Conservation (phyloP, 306 rosid species). For the Quercus rubra region DNA sequence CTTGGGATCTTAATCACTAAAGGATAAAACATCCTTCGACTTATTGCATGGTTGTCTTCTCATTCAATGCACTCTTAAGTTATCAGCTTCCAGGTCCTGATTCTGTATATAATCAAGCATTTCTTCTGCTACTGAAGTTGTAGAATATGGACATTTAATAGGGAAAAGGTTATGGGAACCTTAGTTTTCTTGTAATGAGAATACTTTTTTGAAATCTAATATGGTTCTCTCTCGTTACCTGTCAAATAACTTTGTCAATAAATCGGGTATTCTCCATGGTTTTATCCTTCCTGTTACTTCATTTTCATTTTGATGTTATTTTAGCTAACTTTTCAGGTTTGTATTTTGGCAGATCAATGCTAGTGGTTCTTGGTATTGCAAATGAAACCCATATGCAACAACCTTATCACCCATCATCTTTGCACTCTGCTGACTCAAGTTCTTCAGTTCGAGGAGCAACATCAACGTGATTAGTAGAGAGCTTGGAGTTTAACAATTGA, state of each 20-base stretch:
- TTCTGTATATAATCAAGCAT: not conserved
- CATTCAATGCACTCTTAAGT: not conserved
- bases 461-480: constrained; percentile 36
- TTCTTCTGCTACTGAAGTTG: not conserved
- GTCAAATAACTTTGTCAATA: not conserved
- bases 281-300: not conserved
- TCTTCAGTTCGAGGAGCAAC: constrained; percentile 73
- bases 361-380: constrained; percentile 68
- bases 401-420: constrained; percentile 39
- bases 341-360: constrained; percentile 54
- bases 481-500: constrained; percentile 11
- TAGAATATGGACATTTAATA: not conserved
- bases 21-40: not conserved
- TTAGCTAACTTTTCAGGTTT: constrained; percentile 5
- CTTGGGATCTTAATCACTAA: too few species aligned
- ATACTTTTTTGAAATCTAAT: too few species aligned
- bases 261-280: not conserved
- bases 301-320: not conserved
- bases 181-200: too few species aligned
- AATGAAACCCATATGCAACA: constrained; percentile 58
- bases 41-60: not conserved
- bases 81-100: not conserved
- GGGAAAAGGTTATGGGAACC: too few species aligned
- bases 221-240: too few species aligned
- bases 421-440: constrained; percentile 55